Percentiles rank a stretch among this genome's conserved stretches.
Evolutionary conservation across 2,329 filamentous ascomycete species (phyloP).

Genomic region (Cercospora zeina): DNA sequence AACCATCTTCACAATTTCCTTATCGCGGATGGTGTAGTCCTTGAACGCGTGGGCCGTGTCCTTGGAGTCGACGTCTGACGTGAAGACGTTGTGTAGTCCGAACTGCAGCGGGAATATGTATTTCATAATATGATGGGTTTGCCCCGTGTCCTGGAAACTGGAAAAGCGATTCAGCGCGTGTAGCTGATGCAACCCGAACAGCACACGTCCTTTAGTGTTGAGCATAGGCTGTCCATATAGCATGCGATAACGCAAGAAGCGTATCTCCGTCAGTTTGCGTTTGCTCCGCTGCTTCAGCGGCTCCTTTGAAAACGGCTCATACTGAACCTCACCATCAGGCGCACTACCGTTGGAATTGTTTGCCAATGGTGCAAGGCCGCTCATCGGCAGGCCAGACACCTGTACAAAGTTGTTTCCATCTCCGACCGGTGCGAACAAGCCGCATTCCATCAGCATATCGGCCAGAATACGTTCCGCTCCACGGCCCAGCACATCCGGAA

Average conservation of each 20-base stretch:
- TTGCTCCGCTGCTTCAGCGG: neutral
- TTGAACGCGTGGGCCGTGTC: conserved; percentile 73
- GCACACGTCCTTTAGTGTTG: conserved; percentile 66
- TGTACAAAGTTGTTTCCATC: conserved; percentile 70
- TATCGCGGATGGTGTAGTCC: conserved; percentile 82
- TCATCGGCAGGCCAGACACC: conserved; percentile 68
- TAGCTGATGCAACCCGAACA: conserved; percentile 75
- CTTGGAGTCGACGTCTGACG: conserved; percentile 61
- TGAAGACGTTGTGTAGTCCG: conserved; percentile 88
- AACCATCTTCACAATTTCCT: conserved; percentile 63
- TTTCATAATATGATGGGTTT: conserved; percentile 75
- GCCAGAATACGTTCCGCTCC: conserved; percentile 77
- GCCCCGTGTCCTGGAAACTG: conserved; percentile 48
- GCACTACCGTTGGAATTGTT: neutral
- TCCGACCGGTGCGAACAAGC: conserved; percentile 68
- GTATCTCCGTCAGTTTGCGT: conserved; percentile 51
- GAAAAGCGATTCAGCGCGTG: conserved; percentile 78
- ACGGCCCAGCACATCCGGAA: conserved; percentile 72
- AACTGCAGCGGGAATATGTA: conserved; percentile 95
- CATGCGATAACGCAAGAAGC: conserved; percentile 78
- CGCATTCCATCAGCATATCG: conserved; percentile 72
- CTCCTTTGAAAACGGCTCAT: neutral
- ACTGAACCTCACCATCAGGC: neutral
- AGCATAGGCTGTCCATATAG: conserved; percentile 76
- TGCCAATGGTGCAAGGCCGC: conserved; percentile 43